A percentile compares a stretch with the other conserved stretches of the same genome.
Evolutionary conservation across 1,284 basidiomycete species (phyloP).

Genomic region (Tremellales sp.): DNA sequence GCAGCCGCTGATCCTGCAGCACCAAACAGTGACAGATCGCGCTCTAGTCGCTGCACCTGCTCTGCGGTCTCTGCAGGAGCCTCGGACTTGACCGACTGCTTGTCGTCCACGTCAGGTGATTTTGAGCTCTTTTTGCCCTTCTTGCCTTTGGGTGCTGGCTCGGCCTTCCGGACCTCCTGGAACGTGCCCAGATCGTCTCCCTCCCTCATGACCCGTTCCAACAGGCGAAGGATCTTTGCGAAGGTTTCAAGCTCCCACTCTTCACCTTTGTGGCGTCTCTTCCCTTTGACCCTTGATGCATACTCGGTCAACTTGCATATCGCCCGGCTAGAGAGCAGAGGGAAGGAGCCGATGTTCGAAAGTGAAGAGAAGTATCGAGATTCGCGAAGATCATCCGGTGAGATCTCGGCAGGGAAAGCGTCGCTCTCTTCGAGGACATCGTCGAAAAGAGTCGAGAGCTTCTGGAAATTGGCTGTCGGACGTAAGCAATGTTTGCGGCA

Average conservation of each 20-base stretch:
- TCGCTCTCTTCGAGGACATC: conserved; percentile 89
- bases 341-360: conserved; percentile 57
- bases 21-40: conserved; percentile 55
- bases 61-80: conserved; percentile 20
- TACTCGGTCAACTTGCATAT: conserved; percentile 59
- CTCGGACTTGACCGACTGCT: conserved; percentile 43
- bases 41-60: conserved; percentile 53
- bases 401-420: conserved; percentile 62
- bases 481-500: conserved; percentile 8
- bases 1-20: conserved; percentile 69
- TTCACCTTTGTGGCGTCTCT: conserved; percentile 6
- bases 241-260: conserved; percentile 58
- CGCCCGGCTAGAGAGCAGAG: conserved; percentile 58
- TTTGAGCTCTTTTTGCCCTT: conserved; percentile 49
- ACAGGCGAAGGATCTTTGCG: conserved; percentile 63
- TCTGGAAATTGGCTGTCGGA: conserved; percentile 65
- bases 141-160: conserved; percentile 15
- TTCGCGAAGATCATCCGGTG: conserved; percentile 52
- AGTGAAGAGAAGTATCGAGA: conserved; percentile 63
- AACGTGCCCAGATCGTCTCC: conserved; percentile 72
- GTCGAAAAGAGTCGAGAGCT: conserved; percentile 66
- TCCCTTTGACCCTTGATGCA: conserved; percentile 23
- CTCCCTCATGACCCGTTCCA: conserved; percentile 69
- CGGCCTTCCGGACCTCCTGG: conserved; percentile 15
- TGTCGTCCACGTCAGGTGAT: conserved; percentile 12